These are phyloP conservation scores for Pouteria glomerata DNA, from an alignment of 148 eudicot species.

Conservation along the genomic window DNA sequence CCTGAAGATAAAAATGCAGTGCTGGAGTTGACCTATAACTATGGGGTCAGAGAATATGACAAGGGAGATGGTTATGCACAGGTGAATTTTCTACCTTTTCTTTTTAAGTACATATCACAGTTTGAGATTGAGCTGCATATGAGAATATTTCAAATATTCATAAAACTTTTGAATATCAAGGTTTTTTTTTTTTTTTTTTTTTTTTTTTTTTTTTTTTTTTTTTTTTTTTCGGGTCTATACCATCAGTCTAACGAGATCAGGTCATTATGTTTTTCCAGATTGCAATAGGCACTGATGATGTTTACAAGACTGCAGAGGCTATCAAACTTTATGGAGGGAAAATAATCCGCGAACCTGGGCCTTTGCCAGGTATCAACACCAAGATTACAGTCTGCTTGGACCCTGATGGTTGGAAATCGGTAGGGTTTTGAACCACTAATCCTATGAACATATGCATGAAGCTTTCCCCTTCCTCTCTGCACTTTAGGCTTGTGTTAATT, in stretches of 20 bases:
- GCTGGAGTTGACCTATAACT: conserved; percentile 82
- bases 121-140: not conserved
- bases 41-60: conserved; percentile 74
- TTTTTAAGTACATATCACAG: not conserved
- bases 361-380: conserved; percentile 68
- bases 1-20: conserved; percentile 81
- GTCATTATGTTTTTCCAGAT: conserved; percentile 31
- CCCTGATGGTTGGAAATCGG: conserved; percentile 88
- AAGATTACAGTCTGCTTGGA: conserved; percentile 78
- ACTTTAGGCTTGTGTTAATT: too few relatives aligned
- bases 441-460: not conserved
- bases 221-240: too few relatives aligned
- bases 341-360: conserved; percentile 66
- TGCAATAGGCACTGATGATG: conserved; percentile 76
- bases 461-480: too few relatives aligned
- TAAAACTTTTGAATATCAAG: too few relatives aligned
- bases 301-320: conserved; percentile 70
- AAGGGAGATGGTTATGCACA: conserved; percentile 88
- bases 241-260: not conserved
- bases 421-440: conserved; percentile 13
- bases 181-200: too few relatives aligned
- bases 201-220: too few relatives aligned
- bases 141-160: not conserved
- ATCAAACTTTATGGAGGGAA: conserved; percentile 55
- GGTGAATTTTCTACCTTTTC: conserved; percentile 35